Base-by-base conservation (phyloP, 352 stramenopile genomes). In the Phytophthora colocasiae region DNA sequence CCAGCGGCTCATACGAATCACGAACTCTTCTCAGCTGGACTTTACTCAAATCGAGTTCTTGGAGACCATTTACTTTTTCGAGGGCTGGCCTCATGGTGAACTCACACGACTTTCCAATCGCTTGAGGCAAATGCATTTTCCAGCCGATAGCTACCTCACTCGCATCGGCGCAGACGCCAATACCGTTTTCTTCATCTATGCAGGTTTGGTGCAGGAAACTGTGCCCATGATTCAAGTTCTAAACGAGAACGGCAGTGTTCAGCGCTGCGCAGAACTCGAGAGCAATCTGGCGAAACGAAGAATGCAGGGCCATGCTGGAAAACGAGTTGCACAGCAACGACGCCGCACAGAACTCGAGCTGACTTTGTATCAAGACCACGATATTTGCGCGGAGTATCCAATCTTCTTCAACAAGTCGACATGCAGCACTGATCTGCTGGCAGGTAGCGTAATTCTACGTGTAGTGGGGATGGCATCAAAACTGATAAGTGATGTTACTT, bases 11-110 rank as follows among this genome's bases (percentile, higher is more conserved):
- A 90, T 93, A 17, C 87, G 87, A 3, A 89, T 92, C 40, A 91
- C 80, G 2, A 93, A 95, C 54, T 93, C 85, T 17, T 85, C 80
- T 27, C 80, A 91, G 27, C 70, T 95, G 14, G 84, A 92, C 41
- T 95, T 93, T 27, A 95, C 87, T 2, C 83, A 89, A 49, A 76
- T 87, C n/a, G 87, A 95, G 60, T 92, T 90, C 43, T 70, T 95
- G 26, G 82, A 95, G 57, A 91, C 87, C 32, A 77, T 93, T 26
- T 91, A 84, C 34, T 92, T 90, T 59, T 93, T 95, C 24, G 80
- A 87, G n/a, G 57, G 61, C 3, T 95, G 87, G 87, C 82, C 81
- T 11, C 87, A 95, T 32, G 77, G 75, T 17, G 83, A 93, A 27
- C 81, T 95, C 50, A 87, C 75, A 54, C 70, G 85, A 3, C 59